These are phyloP conservation scores for Podospora bellae-mahoneyi DNA, from an alignment of 495 filamentous ascomycete genomes.

Conservation along the genomic window DNA sequence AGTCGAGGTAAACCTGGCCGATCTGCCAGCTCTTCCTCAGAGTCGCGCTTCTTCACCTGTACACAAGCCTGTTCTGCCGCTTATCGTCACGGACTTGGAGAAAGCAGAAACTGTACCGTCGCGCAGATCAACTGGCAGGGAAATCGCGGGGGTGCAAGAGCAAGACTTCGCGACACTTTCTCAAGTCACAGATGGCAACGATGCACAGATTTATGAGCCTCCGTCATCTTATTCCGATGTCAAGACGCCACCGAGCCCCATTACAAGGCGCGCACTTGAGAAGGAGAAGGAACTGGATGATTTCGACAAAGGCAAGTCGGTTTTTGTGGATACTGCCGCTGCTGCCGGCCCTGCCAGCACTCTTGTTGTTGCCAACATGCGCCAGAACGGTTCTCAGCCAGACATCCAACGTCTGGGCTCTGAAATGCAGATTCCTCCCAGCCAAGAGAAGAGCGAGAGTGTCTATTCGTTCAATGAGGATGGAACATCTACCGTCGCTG, in stretches of 20 bases:
- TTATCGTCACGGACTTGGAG: not conserved
- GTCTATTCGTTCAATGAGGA: constrained; percentile 30
- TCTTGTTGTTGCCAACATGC: constrained; percentile 28
- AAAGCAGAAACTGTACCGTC: not conserved
- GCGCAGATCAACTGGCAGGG: not conserved
- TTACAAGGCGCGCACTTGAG: constrained; percentile 5
- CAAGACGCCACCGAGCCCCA: constrained; percentile 12
- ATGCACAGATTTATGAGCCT: not conserved
- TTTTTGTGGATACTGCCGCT: not conserved
- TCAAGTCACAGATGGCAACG: not conserved
- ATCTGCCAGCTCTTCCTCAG: constrained; percentile 18
- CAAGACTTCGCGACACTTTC: constrained; percentile 11
- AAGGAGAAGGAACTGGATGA: constrained; percentile 12
- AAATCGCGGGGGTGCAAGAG: constrained; percentile 5
- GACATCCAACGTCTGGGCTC: constrained; percentile 13
- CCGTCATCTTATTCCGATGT: constrained; percentile 12
- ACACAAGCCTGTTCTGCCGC: not conserved
- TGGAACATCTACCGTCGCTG: constrained; percentile 30
- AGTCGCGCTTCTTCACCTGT: constrained; percentile 16
- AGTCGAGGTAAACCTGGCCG: not conserved
- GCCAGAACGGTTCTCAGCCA: constrained; percentile 17
- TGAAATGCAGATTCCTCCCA: constrained; percentile 13
- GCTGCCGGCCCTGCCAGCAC: constrained; percentile 22
- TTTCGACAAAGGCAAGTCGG: constrained; percentile 11
- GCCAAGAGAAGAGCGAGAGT: constrained; percentile 24